These are phyloP conservation scores for Gomphus sp. DNA, from an alignment of 1,284 basidiomycete species.

Conservation along the genomic window DNA sequence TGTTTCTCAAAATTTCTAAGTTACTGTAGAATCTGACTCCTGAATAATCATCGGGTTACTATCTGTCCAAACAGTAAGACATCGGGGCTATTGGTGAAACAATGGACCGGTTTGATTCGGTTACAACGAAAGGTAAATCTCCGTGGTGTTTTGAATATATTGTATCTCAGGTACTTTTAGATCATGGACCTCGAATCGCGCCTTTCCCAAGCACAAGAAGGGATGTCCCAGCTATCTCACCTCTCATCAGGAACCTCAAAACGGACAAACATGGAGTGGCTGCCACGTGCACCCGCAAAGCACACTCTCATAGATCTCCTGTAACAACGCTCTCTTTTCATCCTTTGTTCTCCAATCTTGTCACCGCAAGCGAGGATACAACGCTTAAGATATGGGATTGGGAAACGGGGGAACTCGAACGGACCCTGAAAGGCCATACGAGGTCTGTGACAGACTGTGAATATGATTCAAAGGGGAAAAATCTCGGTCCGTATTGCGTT, in stretches of 20 bases:
- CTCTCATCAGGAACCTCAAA: constrained; percentile 52
- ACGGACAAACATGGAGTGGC: constrained; percentile 64
- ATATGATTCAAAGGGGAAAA: constrained; percentile 77
- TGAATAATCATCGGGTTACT: too few relatives aligned
- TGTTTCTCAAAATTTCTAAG: too few relatives aligned
- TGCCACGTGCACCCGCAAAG: constrained; percentile 72
- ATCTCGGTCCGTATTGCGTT: constrained; percentile 52
- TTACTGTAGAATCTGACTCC: too few relatives aligned
- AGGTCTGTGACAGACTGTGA: constrained; percentile 83
- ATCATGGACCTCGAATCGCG: constrained; percentile 85
- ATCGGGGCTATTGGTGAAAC: constrained; percentile 84
- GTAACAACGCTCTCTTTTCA: constrained; percentile 81
- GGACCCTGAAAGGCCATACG: constrained; percentile 88
- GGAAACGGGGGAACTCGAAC: constrained; percentile 89
- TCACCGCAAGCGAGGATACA: constrained; percentile 80
- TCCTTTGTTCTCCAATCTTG: constrained; percentile 76
- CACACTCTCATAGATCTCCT: constrained; percentile 77
- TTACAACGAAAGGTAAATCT: constrained; percentile 80
- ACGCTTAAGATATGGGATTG: constrained; percentile 93
- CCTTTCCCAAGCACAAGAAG: constrained; percentile 68
- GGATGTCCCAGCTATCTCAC: constrained; percentile 51
- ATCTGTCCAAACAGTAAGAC: constrained; percentile 64
- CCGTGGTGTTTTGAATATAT: background rate
- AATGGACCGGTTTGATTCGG: constrained; percentile 90
- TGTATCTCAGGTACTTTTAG: constrained; percentile 26